Conservation (phyloP, 2,329 filamentous ascomycete species). For the Nigrospora osmanthi region DNA sequence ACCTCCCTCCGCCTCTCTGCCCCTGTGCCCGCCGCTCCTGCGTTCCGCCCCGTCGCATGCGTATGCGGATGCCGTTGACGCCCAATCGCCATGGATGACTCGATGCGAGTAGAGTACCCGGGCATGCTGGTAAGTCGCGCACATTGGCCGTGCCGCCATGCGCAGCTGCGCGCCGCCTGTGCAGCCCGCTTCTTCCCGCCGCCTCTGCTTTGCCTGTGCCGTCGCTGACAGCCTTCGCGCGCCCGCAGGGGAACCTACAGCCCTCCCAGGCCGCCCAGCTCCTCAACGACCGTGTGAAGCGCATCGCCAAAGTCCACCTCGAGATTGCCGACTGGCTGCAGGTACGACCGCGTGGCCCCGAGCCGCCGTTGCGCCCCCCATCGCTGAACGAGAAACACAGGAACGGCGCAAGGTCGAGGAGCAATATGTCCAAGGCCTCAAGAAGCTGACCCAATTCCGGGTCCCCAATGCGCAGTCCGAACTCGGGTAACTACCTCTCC, state of each 20-base stretch:
- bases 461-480: conserved; percentile 71
- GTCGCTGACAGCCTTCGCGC: background rate
- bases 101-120: conserved; percentile 86
- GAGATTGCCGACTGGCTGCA: conserved; percentile 96
- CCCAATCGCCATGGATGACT: conserved; percentile 54
- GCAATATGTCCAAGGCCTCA: conserved; percentile 73
- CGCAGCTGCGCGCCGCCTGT: background rate
- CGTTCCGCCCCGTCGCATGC: background rate
- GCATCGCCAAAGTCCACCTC: conserved; percentile 76
- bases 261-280: conserved; percentile 74
- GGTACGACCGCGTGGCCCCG: conserved; percentile 44
- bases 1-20: background rate
- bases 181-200: too few relatives aligned
- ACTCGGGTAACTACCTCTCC: conserved; percentile 58
- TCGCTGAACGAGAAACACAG: conserved; percentile 37
- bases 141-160: background rate
- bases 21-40: background rate
- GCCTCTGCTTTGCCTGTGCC: background rate
- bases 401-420: conserved; percentile 92
- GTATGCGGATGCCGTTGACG: background rate
- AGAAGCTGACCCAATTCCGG: conserved; percentile 69
- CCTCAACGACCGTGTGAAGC: conserved; percentile 79
- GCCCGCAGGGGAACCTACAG: conserved; percentile 63
- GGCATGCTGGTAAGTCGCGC: conserved; percentile 75
- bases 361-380: background rate